These are phyloP conservation scores for Plantago lanceolata DNA, from an alignment of 305 asterid species.

Conservation along the genomic window DNA sequence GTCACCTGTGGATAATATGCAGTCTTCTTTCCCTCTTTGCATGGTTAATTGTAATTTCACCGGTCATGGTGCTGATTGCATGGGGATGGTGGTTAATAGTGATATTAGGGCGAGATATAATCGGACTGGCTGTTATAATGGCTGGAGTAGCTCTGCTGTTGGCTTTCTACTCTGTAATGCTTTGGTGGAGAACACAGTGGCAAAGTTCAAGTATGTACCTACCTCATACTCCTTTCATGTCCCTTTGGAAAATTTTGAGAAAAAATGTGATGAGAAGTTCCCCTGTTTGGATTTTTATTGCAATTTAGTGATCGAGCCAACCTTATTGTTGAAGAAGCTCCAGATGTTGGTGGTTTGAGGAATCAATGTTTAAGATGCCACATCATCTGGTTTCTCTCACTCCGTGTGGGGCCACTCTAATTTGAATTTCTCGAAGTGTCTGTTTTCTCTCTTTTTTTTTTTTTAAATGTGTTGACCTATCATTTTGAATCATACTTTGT, in stretches of 20 bases:
- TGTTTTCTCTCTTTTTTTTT: neutral
- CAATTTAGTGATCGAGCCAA: neutral
- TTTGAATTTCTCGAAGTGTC: too few species aligned
- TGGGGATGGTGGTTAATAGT: constrained; percentile 96
- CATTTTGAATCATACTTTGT: too few species aligned
- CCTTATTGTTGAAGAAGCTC: constrained; percentile 9
- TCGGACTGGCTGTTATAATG: constrained; percentile 97
- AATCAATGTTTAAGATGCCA: neutral
- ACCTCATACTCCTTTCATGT: neutral
- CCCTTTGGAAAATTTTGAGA: constrained; percentile 21
- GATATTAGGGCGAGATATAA: constrained; percentile 87
- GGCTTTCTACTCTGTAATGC: constrained; percentile 95
- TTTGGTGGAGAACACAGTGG: constrained; percentile 99
- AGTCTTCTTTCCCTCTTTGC: constrained; percentile 69
- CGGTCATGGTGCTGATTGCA: constrained; percentile 61
- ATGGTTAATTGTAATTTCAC: constrained; percentile 73
- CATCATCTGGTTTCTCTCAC: neutral
- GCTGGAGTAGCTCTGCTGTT: constrained; percentile 90
- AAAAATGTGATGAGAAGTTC: constrained; percentile 7
- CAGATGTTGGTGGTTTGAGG: neutral
- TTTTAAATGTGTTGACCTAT: neutral
- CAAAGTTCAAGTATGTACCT: constrained; percentile 94
- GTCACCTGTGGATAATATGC: constrained; percentile 80
- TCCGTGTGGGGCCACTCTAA: neutral
- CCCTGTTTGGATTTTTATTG: neutral